Evolutionary conservation across 139 green algal genomes (phyloP).

Genomic region (Tetradesmus obliquus): DNA sequence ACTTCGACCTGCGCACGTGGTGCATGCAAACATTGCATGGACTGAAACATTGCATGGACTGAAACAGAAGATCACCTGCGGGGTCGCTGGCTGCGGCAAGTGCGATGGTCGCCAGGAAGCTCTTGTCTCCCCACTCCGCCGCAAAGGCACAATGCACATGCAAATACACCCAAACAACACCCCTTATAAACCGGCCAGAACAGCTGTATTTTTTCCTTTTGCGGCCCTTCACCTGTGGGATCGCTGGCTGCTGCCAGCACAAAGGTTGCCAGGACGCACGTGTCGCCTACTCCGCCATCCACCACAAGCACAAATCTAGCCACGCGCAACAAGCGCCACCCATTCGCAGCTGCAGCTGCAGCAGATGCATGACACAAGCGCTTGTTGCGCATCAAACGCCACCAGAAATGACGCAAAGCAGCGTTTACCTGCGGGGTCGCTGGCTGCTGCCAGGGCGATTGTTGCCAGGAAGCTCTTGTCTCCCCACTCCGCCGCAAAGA

Average conservation of each 20-base stretch:
- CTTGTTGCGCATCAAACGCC: too few relatives aligned
- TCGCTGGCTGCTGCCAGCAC: constrained; percentile 24
- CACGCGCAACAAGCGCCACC: background rate
- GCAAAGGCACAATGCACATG: constrained; percentile 95
- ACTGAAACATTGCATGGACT: too few relatives aligned
- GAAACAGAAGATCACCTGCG: constrained; percentile 37
- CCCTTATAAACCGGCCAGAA: constrained; percentile 37
- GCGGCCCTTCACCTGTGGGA: background rate
- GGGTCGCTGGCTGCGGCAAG: constrained; percentile 79
- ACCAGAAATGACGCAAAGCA: too few relatives aligned
- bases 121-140: constrained; percentile 99
- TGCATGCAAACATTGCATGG: too few relatives aligned
- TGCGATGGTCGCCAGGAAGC: constrained; percentile 97
- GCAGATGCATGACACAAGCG: background rate
- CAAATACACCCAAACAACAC: constrained; percentile 38
- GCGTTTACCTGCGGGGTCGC: constrained; percentile 40
- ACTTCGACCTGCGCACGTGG: too few relatives aligned
- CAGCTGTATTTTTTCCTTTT: background rate
- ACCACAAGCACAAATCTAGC: background rate
- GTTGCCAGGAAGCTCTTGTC: constrained; percentile 99
- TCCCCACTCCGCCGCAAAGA: constrained; percentile 98
- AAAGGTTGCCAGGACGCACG: background rate
- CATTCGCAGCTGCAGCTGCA: background rate
- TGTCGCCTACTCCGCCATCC: background rate
- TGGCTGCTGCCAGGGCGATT: constrained; percentile 91